Evolutionary conservation across 2,329 filamentous ascomycete genomes (phyloP), one percentile per base, ranked within the genome.

Genomic region (Colletotrichum lindemuthianum): DNA sequence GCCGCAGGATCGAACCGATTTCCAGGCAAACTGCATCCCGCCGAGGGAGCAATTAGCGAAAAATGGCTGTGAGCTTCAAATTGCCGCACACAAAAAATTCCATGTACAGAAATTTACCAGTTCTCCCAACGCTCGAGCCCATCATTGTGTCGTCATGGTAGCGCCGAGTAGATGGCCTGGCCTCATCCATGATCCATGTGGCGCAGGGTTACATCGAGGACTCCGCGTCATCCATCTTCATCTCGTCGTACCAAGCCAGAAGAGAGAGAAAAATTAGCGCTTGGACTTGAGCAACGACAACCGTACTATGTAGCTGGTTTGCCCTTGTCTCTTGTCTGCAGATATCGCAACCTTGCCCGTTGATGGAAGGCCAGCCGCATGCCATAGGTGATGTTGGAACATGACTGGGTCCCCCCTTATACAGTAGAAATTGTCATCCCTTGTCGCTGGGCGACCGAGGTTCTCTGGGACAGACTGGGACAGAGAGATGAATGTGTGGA

Each of bases 221-320:
- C 60, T 59, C 49, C 49, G 48, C 56, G 60, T 55, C 44, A 54
- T 63, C 48, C 56, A 64, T 41, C 54, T 39, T 60, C 43, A 54
- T 60, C 34, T 60, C 60, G 36, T 40, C 9, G 40, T 10, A 43
- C 40, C 16, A 11, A 33, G 36, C 15, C 37, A 36, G 44, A 36
- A 24, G 10, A 9, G 10, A 2, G 15, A 32, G 8, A 16, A 24
- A 24, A 24, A 5, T 8, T 8, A 39, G 11, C 44, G 57, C 50
- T 51, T 44, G 36, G 43, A 49, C 60, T 24, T 10, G 24, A 24
- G 24, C 24, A 24, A 24, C 24, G 24, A 24, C 24, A 24, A 24
- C 24, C n/a, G n/a, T n/a, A n/a, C n/a, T n/a, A n/a, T 24, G 1
- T 24, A 24, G 24, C 24, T 24, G 24, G 24, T 24, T 24, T n/a